Base-by-base conservation (phyloP, 2,329 filamentous ascomycete species). In the Paecilomyces fulvus region DNA sequence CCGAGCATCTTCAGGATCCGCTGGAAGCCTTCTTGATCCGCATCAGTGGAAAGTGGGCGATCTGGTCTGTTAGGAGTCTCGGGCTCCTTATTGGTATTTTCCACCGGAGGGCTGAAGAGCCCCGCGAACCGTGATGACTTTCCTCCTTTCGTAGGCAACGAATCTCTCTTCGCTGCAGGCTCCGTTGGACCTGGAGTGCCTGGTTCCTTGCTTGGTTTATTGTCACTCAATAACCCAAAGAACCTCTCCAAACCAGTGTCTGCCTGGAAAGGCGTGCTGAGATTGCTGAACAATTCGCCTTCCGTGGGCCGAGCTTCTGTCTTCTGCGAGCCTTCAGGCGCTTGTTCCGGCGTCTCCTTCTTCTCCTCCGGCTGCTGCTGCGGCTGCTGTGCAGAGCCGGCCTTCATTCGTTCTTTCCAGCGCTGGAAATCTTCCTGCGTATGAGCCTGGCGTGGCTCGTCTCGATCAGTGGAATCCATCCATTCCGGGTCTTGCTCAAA, bases 361-460 rank as follows among this genome's bases (percentile, higher is more conserved):
- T 78, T 79, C 57, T 79, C 74, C 52, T 72, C 72, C 9, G n/a
- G 37, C n/a, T 7, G 70, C 60, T 51, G 74, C 63, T 49, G 61
- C 5, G 7, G n/a, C 37, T 17, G 60, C 28, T 64, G 61, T n/a
- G 66, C 61, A 53, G 72, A 83, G 59, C 83, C 81, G 43, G 85
- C 85, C 72, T 89, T 92, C 90, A 95, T 95, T 61, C 81, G 82
- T 64, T 95, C 90, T 80, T 96, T 96, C 85, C 92, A 96, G 63
- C 89, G 89, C 74, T 95, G 87, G 71, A 96, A 95, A 63, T 96
- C 92, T 67, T 95, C 91, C 65, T 90, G 87, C 0, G 91, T 96
- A 64, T 90, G 88, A 4, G 80, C 82, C 64, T 87, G 83, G 33
- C 82, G 77, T 64, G 87, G 84, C 53, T 89, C 87, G 57, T 87